phyloP scores from a whole-genome alignment of 768 basidiomycete species.

The Amanita pallidorosea region DNA sequence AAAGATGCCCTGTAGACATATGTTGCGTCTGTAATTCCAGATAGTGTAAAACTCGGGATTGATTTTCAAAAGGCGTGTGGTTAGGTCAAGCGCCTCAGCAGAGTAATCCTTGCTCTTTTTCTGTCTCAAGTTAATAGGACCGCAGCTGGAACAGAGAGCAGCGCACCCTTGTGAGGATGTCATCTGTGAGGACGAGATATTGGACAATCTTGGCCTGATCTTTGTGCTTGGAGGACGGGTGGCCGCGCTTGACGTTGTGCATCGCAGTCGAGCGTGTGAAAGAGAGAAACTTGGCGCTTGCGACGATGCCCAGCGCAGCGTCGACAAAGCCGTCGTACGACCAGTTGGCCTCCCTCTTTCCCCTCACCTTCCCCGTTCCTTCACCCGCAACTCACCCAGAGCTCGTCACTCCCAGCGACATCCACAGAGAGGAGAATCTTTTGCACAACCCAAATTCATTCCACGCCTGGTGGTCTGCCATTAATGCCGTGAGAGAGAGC shows the following conservation, averaged over 20 bases:
- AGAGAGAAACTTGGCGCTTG: background rate
- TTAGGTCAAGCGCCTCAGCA: slow-evolving; percentile 65
- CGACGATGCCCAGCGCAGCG: background rate
- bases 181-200: slow-evolving; percentile 55
- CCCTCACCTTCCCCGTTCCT: slow-evolving; percentile 79
- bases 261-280: slow-evolving; percentile 15
- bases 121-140: slow-evolving; percentile 27
- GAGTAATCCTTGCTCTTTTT: slow-evolving; percentile 62
- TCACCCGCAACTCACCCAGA: slow-evolving; percentile 69
- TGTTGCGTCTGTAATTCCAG: slow-evolving; percentile 89
- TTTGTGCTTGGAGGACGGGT: slow-evolving; percentile 44
- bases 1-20: slow-evolving; percentile 66
- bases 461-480: slow-evolving; percentile 87
- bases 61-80: slow-evolving; percentile 61
- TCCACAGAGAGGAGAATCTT: slow-evolving; percentile 90
- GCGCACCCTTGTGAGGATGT: slow-evolving; percentile 56
- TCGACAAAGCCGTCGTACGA: slow-evolving; percentile 14
- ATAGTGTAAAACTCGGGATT: slow-evolving; percentile 96
- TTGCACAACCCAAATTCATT: slow-evolving; percentile 86
- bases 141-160: background rate
- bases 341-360: slow-evolving; percentile 37
- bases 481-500: slow-evolving; percentile 63
- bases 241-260: slow-evolving; percentile 64
- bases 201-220: slow-evolving; percentile 71
- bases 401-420: slow-evolving; percentile 63